These are phyloP conservation scores for Fraxinus sp. DNA, from an alignment of 305 asterid genomes.

Conservation along the genomic window DNA sequence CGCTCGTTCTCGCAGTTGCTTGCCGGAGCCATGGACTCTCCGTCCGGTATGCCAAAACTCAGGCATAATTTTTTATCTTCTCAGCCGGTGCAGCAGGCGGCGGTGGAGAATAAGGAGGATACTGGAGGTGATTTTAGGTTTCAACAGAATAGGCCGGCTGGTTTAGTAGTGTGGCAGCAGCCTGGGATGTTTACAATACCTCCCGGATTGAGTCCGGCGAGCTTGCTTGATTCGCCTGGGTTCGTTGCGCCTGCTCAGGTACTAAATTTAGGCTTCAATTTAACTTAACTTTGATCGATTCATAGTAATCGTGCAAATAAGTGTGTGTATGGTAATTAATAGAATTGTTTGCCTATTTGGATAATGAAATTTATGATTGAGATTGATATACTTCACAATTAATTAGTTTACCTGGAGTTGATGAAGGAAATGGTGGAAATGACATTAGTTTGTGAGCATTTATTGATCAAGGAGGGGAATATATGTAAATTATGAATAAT, in stretches of 20 bases:
- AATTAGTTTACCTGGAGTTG: not conserved
- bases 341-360: slow-evolving; percentile 1
- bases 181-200: slow-evolving; percentile 57
- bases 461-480: not conserved
- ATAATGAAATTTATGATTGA: not conserved
- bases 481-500: not conserved
- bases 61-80: slow-evolving; percentile 27
- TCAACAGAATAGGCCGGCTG: slow-evolving; percentile 48
- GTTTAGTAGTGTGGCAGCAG: slow-evolving; percentile 41
- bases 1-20: slow-evolving; percentile 84
- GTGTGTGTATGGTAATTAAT: slow-evolving; percentile 1
- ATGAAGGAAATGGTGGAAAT: not conserved
- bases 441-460: not conserved
- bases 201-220: slow-evolving; percentile 65
- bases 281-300: not conserved
- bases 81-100: not conserved
- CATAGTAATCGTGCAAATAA: not conserved
- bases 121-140: slow-evolving; percentile 37
- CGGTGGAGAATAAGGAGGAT: slow-evolving; percentile 12
- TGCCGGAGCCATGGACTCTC: slow-evolving; percentile 56
- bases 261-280: slow-evolving; percentile 8
- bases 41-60: slow-evolving; percentile 24
- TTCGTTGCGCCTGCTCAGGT: slow-evolving; percentile 62
- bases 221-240: slow-evolving; percentile 69
- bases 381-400: not conserved